Base-by-base conservation (phyloP, 2,329 filamentous ascomycete species). In the Stylonectria norvegica region DNA sequence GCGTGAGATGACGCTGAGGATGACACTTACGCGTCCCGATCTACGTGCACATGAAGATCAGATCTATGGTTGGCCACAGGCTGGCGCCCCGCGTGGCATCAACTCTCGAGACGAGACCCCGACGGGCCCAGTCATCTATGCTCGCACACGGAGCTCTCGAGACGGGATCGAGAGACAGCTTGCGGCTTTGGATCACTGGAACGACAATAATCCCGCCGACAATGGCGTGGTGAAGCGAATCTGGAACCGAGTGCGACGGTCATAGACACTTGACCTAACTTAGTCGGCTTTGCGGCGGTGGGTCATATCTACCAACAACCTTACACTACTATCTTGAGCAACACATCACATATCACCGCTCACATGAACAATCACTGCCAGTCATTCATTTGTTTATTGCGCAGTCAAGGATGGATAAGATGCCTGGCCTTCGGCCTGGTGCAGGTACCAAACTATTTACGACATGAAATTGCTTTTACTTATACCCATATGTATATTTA, bases 11-110 rank as follows among this genome's bases (percentile, higher is more conserved):
- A 97, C 93, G 3, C 68, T 97, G 34, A 86, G 90, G 34, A 95
- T 97, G 89, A 97, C 91, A 0, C 75, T 97, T 39, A 97, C 93
- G 4, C 76, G 90, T 33, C 87, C 89, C 0, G 91, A 97, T 60
- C 74, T 97, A 34, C 82, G 89, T 29, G 83, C 83, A 4, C 74
- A 83, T 47, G 85, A 91, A 47, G 79, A 84, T 9, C 74, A 83
- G 45, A 73, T 87, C 12, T 87, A 89, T 55, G 81, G 81, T 29
- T 86, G 82, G 80, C 78, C 84, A 55, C 56, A 62, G 43, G 51
- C 43, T 29, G 42, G 50, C 27, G 52, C 35, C 45, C 68, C 49
- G 63, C 73, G 49, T 71, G 80, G 49, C 45, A 74, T 78, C 2
- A 52, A 53, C 22, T 47, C 54, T 3, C 60, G 61, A 22, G 63